These are phyloP conservation scores for Leishmania major DNA, from an alignment of 208 protist genomes.

Conservation along the genomic window DNA sequence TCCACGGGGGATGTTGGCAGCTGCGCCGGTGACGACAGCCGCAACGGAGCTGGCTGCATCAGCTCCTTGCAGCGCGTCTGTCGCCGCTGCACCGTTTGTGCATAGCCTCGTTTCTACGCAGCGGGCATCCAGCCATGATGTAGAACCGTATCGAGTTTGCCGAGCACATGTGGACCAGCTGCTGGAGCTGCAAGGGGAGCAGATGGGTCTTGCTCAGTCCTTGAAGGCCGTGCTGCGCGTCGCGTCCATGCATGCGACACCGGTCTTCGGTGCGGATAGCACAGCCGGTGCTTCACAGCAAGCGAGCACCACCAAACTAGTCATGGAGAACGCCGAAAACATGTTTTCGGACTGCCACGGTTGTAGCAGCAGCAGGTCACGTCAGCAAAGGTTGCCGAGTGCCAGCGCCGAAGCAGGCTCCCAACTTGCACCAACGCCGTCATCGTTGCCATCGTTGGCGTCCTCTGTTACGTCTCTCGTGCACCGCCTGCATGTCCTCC, in stretches of 20 bases:
- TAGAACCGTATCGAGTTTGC: slow-evolving; percentile 24
- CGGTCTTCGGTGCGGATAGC: not conserved
- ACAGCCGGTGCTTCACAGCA: not conserved
- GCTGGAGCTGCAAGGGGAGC: slow-evolving; percentile 21
- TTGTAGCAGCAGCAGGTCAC: not conserved
- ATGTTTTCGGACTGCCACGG: too few relatives aligned
- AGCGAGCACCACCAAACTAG: not conserved
- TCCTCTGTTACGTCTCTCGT: slow-evolving; percentile 6
- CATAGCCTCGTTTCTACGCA: not conserved
- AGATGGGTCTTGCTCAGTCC: slow-evolving; percentile 10
- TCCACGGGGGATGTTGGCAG: not conserved
- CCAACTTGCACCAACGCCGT: slow-evolving; percentile 1
- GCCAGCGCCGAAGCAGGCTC: not conserved
- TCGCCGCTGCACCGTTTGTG: not conserved
- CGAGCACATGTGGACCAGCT: slow-evolving; percentile 12
- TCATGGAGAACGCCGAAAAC: not conserved
- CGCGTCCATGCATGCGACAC: not conserved
- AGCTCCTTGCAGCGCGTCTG: not conserved
- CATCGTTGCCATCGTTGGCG: not conserved
- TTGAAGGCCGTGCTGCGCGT: slow-evolving; percentile 7
- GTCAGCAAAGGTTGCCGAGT: not conserved
- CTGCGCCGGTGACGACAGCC: not conserved
- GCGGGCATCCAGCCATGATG: not conserved
- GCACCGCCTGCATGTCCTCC: slow-evolving; percentile 25
- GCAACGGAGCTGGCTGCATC: not conserved